phyloP scores from a whole-genome alignment of 2,329 filamentous ascomycete genomes.

The Trichophyton mentagrophytes region DNA sequence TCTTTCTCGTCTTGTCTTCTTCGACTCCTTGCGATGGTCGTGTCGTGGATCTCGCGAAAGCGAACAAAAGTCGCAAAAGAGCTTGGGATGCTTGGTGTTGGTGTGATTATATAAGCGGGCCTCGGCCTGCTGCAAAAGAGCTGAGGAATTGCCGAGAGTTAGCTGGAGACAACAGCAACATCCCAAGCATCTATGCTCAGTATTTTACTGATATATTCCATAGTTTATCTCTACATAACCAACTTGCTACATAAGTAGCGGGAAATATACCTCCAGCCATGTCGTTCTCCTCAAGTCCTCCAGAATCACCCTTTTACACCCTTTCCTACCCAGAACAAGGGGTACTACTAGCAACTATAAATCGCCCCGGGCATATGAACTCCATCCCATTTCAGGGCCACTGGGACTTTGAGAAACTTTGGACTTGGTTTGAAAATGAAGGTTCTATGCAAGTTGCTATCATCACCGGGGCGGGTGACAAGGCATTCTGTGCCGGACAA shows the following conservation, averaged over 20 bases:
- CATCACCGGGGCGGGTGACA: constrained; percentile 32
- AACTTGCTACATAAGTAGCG: neutral
- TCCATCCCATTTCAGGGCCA: constrained; percentile 29
- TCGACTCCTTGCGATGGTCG: neutral
- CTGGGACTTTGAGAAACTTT: constrained; percentile 29
- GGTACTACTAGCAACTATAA: constrained; percentile 35
- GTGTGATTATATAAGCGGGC: neutral
- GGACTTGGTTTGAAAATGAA: constrained; percentile 32
- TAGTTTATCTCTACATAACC: neutral
- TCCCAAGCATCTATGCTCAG: neutral
- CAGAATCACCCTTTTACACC: constrained; percentile 15
- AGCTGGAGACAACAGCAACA: neutral
- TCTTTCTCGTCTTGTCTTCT: neutral
- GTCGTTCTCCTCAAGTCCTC: constrained; percentile 10
- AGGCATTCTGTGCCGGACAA: constrained; percentile 34
- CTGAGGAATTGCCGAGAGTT: neutral
- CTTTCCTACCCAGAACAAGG: constrained; percentile 30
- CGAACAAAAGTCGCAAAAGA: neutral
- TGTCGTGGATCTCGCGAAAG: neutral
- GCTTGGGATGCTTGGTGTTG: neutral
- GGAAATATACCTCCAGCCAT: constrained; percentile 1
- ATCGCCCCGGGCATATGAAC: constrained; percentile 29
- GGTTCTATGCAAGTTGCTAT: constrained; percentile 30
- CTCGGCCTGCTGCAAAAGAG: neutral
- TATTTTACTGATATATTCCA: neutral